Evolutionary conservation across 148 eudicot genomes (phyloP).

Genomic region (Polygonum maritimum): DNA sequence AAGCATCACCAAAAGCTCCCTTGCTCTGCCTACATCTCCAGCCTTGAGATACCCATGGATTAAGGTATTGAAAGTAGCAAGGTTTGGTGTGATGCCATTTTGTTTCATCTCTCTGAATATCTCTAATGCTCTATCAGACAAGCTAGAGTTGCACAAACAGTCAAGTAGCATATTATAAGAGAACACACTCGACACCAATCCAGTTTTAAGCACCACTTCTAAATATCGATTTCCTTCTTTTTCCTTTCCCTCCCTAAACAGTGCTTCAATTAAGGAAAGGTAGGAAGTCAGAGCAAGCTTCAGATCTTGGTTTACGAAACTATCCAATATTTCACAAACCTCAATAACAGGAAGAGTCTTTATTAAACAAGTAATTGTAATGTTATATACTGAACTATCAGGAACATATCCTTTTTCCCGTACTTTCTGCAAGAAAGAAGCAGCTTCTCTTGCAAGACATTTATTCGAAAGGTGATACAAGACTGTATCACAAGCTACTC

Average conservation of each 20-base stretch:
- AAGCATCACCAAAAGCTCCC: slow-evolving; percentile 58
- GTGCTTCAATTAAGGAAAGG: slow-evolving; percentile 43
- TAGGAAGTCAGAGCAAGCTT: slow-evolving; percentile 43
- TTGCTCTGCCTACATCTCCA: slow-evolving; percentile 43
- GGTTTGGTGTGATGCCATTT: slow-evolving; percentile 50
- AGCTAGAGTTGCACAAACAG: slow-evolving; percentile 63
- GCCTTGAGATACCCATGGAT: slow-evolving; percentile 63
- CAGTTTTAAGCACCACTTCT: slow-evolving; percentile 31
- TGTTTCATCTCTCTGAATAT: slow-evolving; percentile 46
- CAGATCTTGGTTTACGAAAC: slow-evolving; percentile 32
- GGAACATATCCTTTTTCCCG: slow-evolving; percentile 60
- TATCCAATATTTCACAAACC: slow-evolving; percentile 50
- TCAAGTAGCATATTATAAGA: slow-evolving; percentile 79
- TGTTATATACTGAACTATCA: slow-evolving; percentile 49
- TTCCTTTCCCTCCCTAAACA: slow-evolving; percentile 38
- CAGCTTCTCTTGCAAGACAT: slow-evolving; percentile 50
- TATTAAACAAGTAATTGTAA: slow-evolving; percentile 57
- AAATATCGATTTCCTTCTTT: slow-evolving; percentile 47
- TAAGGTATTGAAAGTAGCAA: slow-evolving; percentile 79
- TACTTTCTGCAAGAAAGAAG: slow-evolving; percentile 37
- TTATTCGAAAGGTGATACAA: slow-evolving; percentile 47
- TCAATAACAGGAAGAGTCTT: slow-evolving; percentile 55
- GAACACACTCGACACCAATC: slow-evolving; percentile 43
- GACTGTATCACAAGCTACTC: slow-evolving; percentile 51
- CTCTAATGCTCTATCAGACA: slow-evolving; percentile 48